A percentile compares a stretch with the other conserved stretches of the same genome.
Evolutionary conservation across 2,329 filamentous ascomycete species (phyloP).

Genomic region (Myriosclerotinia scirpicola): DNA sequence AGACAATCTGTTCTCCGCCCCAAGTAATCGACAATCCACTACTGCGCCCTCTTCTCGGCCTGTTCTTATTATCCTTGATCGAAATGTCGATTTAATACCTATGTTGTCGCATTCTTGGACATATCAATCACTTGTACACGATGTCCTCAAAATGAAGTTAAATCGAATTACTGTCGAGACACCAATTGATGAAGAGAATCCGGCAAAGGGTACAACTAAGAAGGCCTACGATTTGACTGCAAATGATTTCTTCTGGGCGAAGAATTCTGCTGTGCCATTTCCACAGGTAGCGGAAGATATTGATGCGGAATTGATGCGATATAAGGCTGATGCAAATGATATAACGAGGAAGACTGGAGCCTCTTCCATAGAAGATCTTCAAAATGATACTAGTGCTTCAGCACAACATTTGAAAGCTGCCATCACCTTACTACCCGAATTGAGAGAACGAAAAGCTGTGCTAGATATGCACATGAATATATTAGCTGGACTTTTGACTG

Average conservation of each 20-base stretch:
- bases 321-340: conserved; percentile 92
- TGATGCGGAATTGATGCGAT: conserved; percentile 86
- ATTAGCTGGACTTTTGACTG: conserved; percentile 69
- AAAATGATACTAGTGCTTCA: conserved; percentile 83
- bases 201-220: conserved; percentile 73
- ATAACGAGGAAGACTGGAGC: conserved; percentile 95
- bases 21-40: conserved; percentile 55
- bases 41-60: conserved; percentile 73
- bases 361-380: conserved; percentile 86
- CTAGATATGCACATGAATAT: conserved; percentile 99
- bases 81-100: conserved; percentile 91
- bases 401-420: conserved; percentile 95
- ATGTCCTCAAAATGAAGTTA: conserved; percentile 75
- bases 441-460: conserved; percentile 87
- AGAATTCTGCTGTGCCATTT: conserved; percentile 87
- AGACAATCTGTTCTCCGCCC: conserved; percentile 84
- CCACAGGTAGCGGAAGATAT: conserved; percentile 97
- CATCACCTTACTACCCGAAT: conserved; percentile 86
- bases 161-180: conserved; percentile 94
- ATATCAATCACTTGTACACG: conserved; percentile 79
- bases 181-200: conserved; percentile 73
- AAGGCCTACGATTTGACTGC: conserved; percentile 87
- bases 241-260: conserved; percentile 95
- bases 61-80: conserved; percentile 88
- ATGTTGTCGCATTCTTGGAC: conserved; percentile 99